These are phyloP conservation scores for Orobanche coerulescens DNA, from an alignment of 257 asterid species.

Conservation along the genomic window DNA sequence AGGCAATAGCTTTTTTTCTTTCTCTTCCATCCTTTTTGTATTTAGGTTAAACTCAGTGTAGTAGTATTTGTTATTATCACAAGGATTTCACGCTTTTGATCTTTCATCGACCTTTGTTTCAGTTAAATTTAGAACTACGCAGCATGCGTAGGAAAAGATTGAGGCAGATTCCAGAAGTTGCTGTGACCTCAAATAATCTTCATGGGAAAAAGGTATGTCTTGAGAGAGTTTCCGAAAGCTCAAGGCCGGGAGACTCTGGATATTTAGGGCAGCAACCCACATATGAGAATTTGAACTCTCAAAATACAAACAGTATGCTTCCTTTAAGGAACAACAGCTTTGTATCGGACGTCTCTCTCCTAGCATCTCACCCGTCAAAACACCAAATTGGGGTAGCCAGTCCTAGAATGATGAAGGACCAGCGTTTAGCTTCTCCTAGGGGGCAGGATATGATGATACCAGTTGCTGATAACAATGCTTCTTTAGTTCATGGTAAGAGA, in stretches of 20 bases:
- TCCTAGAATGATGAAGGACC: conserved; percentile 74
- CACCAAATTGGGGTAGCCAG: conserved; percentile 51
- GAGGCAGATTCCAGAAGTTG: conserved; percentile 57
- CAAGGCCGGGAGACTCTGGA: conserved; percentile 54
- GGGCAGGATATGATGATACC: conserved; percentile 64
- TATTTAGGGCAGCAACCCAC: conserved; percentile 46
- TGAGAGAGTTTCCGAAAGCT: conserved; percentile 61
- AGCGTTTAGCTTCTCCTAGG: conserved; percentile 54
- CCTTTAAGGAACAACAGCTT: conserved; percentile 57
- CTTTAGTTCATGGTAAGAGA: conserved; percentile 63
- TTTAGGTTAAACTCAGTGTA: neutral
- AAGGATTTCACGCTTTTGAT: conserved; percentile 9
- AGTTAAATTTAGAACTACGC: conserved; percentile 65
- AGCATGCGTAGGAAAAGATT: conserved; percentile 68
- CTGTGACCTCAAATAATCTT: conserved; percentile 41
- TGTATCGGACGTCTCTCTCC: conserved; percentile 61
- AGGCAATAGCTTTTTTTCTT: too few species aligned
- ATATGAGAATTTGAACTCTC: conserved; percentile 46
- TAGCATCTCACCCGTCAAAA: conserved; percentile 49
- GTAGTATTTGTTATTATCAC: neutral
- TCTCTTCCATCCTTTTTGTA: too few species aligned
- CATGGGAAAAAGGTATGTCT: conserved; percentile 56
- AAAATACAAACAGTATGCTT: conserved; percentile 44
- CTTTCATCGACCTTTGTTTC: conserved; percentile 23
- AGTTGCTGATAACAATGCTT: conserved; percentile 40